Base-by-base conservation (phyloP, 192 early-diverging fungal genomes). In the Coemansia aciculifera region DNA sequence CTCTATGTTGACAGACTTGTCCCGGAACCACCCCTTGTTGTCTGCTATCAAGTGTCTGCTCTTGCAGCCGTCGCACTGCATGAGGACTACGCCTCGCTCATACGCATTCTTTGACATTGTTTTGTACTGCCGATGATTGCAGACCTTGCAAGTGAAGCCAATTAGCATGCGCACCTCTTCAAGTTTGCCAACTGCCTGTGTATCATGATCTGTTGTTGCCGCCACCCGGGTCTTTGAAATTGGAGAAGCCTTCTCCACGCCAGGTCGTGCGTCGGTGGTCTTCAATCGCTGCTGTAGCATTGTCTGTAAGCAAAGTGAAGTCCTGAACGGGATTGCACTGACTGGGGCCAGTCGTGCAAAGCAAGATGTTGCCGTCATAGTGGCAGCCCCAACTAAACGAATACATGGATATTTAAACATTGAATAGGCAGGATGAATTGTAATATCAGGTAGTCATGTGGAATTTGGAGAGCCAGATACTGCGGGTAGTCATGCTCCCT, bases 31-130 rank as follows among this genome's bases (percentile, higher is more conserved):
- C 1, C 96, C 97, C 54, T 97, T 75, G 85, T 99, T 91, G 72
- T 99, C 98, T 1, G 98, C 98, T 79, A 99, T 98, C 61, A 99
- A 72, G 74, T 99, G 98, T 13, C 89, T 82, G 69, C 92, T 94
- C 71, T 91, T 86, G 85, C 98, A 99, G 12, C 85, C 84, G 36
- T 94, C 91, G 73, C 96, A 99, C 72, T 90, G 87, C 59, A 98
- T 95, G 61, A 99, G 86, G 12, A 99, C 95, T 4, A 99, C 95
- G 15, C 98, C 98, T 6, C 89, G 88, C 24, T 87, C 70, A 73
- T 98, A 99, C 1, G 96, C 89, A 38, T 89, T 85, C 73, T 94
- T 94, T 32, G 95, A 94, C 90, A 99, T 98, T 57, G 89, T 86
- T 74, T 98, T 95, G 73, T 93, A 87, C 36, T 89, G 87, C 3